phyloP scores from a whole-genome alignment of 345 rosid species.

The Moricandia moricandioides region DNA sequence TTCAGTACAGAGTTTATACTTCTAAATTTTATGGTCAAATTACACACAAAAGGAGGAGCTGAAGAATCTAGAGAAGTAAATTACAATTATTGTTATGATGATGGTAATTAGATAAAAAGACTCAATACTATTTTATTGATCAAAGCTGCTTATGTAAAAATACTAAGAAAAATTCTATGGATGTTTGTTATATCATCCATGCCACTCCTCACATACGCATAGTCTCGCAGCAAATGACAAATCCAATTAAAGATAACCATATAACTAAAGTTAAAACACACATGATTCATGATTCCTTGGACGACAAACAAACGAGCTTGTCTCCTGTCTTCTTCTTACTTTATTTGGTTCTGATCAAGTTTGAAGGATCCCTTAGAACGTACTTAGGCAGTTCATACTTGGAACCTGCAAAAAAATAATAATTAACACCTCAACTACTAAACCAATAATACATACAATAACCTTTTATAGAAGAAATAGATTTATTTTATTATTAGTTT shows the following conservation, averaged over 20 bases:
- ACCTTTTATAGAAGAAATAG: neutral
- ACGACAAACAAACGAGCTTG: slow-evolving; percentile 8
- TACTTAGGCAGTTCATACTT: slow-evolving; percentile 90
- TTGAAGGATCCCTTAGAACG: slow-evolving; percentile 86
- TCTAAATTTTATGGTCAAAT: too few species aligned
- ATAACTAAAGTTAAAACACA: slow-evolving; percentile 6
- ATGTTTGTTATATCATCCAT: slow-evolving; percentile 6
- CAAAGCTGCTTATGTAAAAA: neutral
- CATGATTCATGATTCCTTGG: neutral
- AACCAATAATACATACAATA: neutral
- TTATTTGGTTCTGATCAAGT: slow-evolving; percentile 52
- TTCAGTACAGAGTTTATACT: neutral
- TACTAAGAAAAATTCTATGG: neutral
- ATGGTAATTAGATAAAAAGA: neutral
- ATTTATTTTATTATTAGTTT: neutral
- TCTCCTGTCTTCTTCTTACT: slow-evolving; percentile 23
- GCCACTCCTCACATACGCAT: neutral
- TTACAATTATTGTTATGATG: neutral
- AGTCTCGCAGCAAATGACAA: neutral
- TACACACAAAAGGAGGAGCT: too few species aligned
- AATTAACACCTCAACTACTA: neutral
- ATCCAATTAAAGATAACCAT: neutral
- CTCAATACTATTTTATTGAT: neutral
- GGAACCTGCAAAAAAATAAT: slow-evolving; percentile 56
- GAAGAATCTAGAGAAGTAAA: neutral